phyloP scores from a whole-genome alignment of 768 basidiomycete genomes.

The Naganishia randhawae region DNA sequence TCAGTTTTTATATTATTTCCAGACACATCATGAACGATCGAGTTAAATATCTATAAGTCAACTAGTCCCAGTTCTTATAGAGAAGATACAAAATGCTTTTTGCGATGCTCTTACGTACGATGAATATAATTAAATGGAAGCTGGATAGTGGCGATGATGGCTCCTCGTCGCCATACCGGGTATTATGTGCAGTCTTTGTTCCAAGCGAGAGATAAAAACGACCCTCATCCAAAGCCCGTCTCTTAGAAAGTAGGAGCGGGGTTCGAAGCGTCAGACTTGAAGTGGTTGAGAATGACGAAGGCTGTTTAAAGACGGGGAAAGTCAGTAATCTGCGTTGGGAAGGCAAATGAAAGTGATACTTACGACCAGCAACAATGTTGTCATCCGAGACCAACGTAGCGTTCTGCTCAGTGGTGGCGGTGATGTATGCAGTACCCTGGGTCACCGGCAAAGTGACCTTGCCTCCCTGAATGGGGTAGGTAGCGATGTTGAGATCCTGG shows the following conservation, averaged over 20 bases:
- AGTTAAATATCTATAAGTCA: no score
- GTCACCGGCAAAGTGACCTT: slow-evolving; percentile 39
- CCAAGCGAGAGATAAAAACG: background rate
- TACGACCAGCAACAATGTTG: slow-evolving; percentile 59
- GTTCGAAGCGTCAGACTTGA: slow-evolving; percentile 38
- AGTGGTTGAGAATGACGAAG: slow-evolving; percentile 33
- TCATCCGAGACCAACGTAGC: slow-evolving; percentile 52
- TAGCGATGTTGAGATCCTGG: slow-evolving; percentile 54
- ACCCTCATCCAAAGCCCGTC: background rate
- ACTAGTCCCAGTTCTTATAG: background rate
- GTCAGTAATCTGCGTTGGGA: slow-evolving; percentile 33
- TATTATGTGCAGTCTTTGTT: slow-evolving; percentile 4
- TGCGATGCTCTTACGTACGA: background rate
- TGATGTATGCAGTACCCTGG: slow-evolving; percentile 58
- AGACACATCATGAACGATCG: no score
- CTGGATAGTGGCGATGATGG: background rate
- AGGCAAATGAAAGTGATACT: slow-evolving; percentile 49
- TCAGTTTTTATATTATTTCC: no score
- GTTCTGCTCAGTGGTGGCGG: slow-evolving; percentile 53
- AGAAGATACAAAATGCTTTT: slow-evolving; percentile 5
- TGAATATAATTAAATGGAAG: background rate
- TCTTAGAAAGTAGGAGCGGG: slow-evolving; percentile 37
- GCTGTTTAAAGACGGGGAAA: background rate
- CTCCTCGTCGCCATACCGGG: background rate
- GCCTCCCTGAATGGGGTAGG: slow-evolving; percentile 52